Evolutionary conservation across 108 stramenopile genomes (phyloP).

Genomic region (Nitzschia sp.): DNA sequence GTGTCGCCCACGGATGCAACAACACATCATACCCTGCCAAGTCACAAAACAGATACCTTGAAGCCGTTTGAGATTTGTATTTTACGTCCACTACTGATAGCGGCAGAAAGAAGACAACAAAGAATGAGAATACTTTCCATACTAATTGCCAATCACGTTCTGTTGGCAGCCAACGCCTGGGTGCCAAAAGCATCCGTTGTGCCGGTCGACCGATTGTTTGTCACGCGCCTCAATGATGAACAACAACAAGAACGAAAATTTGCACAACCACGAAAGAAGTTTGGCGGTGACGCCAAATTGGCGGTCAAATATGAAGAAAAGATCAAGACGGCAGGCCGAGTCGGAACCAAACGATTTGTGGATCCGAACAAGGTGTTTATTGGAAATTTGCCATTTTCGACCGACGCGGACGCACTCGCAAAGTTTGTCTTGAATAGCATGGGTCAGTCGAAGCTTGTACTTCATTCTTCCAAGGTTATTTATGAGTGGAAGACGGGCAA

Average conservation of each 20-base stretch:
- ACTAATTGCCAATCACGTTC: not conserved
- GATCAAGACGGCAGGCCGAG: conserved; percentile 66
- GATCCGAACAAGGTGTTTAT: conserved; percentile 67
- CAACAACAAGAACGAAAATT: conserved; percentile 14
- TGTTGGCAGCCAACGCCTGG: not conserved
- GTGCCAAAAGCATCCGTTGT: not conserved
- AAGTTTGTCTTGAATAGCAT: conserved; percentile 32
- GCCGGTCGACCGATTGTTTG: not conserved
- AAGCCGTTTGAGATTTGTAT: no score
- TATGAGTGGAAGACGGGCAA: conserved; percentile 86
- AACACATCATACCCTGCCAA: no score
- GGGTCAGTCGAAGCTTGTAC: conserved; percentile 32
- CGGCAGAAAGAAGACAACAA: no score
- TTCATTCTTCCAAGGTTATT: conserved; percentile 56
- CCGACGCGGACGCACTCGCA: conserved; percentile 34
- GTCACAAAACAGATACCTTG: no score
- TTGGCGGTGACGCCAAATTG: conserved; percentile 25
- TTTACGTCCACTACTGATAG: no score
- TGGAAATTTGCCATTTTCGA: conserved; percentile 60
- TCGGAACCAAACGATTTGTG: conserved; percentile 74
- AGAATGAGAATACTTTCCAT: not conserved
- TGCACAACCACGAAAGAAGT: conserved; percentile 16
- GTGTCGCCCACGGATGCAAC: no score
- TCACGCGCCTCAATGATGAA: not conserved
- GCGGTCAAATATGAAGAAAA: conserved; percentile 38